A percentile compares a stretch with the other conserved stretches of the same genome.
These are phyloP conservation scores for Rossbeevera mucosa DNA, from an alignment of 768 basidiomycete genomes.

Conservation along the genomic window DNA sequence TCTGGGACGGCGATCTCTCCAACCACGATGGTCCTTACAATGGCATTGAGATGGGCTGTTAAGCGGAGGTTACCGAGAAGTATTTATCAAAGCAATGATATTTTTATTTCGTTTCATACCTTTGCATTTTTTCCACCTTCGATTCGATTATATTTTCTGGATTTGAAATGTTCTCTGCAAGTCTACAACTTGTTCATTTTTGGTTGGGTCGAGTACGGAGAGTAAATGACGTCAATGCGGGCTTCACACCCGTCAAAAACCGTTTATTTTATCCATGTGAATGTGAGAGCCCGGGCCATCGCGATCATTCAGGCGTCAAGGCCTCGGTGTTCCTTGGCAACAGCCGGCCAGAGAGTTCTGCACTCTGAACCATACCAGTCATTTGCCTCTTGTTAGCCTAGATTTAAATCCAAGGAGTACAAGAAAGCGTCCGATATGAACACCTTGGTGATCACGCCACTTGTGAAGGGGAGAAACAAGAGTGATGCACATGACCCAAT, in stretches of 20 bases:
- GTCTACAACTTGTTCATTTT: too few relatives aligned
- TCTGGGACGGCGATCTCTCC: conserved; percentile 38
- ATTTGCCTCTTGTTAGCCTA: background rate
- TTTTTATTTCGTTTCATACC: too few relatives aligned
- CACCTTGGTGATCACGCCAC: background rate
- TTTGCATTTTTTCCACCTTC: too few relatives aligned
- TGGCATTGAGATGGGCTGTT: conserved; percentile 28
- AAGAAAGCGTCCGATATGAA: background rate
- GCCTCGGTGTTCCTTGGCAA: background rate
- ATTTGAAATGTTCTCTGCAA: too few relatives aligned
- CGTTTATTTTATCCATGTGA: background rate
- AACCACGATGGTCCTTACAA: conserved; percentile 46
- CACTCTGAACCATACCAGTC: background rate
- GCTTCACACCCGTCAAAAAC: too few relatives aligned
- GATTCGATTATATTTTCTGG: too few relatives aligned
- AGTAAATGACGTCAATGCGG: too few relatives aligned
- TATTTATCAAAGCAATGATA: too few relatives aligned
- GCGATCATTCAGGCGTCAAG: background rate
- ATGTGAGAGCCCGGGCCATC: background rate
- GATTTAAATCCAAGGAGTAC: background rate
- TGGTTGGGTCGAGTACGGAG: too few relatives aligned
- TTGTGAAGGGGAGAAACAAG: background rate
- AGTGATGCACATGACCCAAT: background rate
- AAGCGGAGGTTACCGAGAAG: background rate
- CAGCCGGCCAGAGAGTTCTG: background rate